A percentile compares a stretch with the other conserved stretches of the same genome.
These are phyloP conservation scores for Gryganskiella cystojenkinii DNA, from an alignment of 192 early-diverging fungal species.

Conservation along the genomic window DNA sequence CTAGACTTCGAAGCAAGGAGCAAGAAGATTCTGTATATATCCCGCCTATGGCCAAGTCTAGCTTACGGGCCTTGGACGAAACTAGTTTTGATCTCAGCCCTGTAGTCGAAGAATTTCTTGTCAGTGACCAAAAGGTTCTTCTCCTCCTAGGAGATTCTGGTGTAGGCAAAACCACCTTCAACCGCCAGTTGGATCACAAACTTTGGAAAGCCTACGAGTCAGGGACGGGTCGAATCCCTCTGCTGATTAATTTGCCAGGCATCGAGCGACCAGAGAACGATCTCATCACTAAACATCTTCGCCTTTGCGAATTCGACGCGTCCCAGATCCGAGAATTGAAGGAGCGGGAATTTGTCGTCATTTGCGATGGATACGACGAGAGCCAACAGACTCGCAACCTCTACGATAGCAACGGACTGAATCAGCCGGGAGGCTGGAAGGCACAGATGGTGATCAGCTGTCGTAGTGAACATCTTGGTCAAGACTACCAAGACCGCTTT, in stretches of 20 bases:
- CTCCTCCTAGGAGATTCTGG: constrained; percentile 18
- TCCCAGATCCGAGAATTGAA: neutral
- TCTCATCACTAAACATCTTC: constrained; percentile 9
- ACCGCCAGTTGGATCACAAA: neutral
- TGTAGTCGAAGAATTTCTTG: neutral
- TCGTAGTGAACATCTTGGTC: neutral
- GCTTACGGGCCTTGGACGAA: neutral
- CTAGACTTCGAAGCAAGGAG: neutral
- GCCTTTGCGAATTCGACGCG: neutral
- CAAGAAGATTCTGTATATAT: neutral
- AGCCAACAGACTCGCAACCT: constrained; percentile 5
- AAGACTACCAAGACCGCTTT: too few species aligned
- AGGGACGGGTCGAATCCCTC: neutral
- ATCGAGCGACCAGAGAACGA: constrained; percentile 19
- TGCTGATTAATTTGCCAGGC: constrained; percentile 3
- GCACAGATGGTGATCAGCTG: constrained; percentile 15
- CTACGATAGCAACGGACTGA: constrained; percentile 3
- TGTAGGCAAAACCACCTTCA: constrained; percentile 16
- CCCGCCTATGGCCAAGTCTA: neutral
- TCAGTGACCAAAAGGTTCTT: neutral
- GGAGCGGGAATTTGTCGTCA: neutral
- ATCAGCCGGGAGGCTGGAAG: constrained; percentile 1
- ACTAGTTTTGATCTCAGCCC: neutral
- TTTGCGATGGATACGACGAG: constrained; percentile 18
- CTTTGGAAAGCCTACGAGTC: constrained; percentile 8